Conservation (phyloP, 805 yeast species). For the Saccharomycopsis fermentans region DNA sequence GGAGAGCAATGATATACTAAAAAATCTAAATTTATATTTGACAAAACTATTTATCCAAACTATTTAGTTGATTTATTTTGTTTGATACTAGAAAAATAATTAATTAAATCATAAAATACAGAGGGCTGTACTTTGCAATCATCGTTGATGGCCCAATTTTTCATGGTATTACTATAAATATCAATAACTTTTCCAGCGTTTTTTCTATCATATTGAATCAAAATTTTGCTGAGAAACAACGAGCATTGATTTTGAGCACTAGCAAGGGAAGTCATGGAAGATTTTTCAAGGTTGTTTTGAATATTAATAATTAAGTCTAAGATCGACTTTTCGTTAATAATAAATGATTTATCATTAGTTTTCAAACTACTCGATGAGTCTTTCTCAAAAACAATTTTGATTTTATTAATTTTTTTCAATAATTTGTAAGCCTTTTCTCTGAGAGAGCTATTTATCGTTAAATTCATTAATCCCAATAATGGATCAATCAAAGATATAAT, state of each 20-base stretch:
- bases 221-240: constrained; percentile 49
- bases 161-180: constrained; percentile 45
- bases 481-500: constrained; percentile 42
- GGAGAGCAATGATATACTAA: not conserved
- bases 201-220: constrained; percentile 31
- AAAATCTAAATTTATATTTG: too few species aligned
- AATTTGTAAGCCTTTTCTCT: constrained; percentile 71
- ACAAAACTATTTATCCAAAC: too few species aligned
- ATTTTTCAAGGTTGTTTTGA: constrained; percentile 32
- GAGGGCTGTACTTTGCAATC: constrained; percentile 41
- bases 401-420: constrained; percentile 51
- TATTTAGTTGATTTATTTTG: not conserved
- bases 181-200: constrained; percentile 38
- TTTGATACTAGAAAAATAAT: constrained; percentile 28
- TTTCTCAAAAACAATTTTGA: constrained; percentile 24
- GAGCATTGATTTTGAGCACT: constrained; percentile 52
- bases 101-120: constrained; percentile 66
- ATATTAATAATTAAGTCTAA: constrained; percentile 28
- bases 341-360: not conserved
- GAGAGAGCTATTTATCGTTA: constrained; percentile 59
- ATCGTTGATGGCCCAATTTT: constrained; percentile 46
- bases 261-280: constrained; percentile 28
- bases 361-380: constrained; percentile 9
- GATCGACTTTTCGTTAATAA: constrained; percentile 17
- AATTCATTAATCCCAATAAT: constrained; percentile 46